Base-by-base conservation (phyloP, 345 rosid species). In the Murraya paniculata region DNA sequence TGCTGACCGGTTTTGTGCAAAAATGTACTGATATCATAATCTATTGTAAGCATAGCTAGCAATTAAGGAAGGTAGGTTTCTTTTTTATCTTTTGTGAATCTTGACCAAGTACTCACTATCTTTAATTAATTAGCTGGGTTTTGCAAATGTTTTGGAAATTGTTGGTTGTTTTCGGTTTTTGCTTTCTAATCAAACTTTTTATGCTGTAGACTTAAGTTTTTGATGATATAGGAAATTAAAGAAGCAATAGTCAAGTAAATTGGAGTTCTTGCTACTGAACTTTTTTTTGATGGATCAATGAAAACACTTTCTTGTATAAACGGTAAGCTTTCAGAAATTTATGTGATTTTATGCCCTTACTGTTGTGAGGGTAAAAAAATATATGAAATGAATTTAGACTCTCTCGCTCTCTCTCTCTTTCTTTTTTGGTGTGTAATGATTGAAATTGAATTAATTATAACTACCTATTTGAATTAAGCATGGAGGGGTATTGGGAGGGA, bases 301-400 rank as follows among this genome's bases (percentile, higher is more conserved):
- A 55, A 58, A 71, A n/a, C 7, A 41, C 58, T 36, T 30, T 65
- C 61, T 68, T 74, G 27, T 27, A 41, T 77, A 53, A 18, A 53
- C 50, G 83, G 85, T 83, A 83, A 83, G 86, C 72, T 45, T 60
- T 50, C 24, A 59, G 55, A 64, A 18, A 39, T 74, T 76, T 59
- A 6, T 74, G 48, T 69, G 2, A 1, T 68, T 31, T 28, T 27
- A 3, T 75, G 48, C 67, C 61, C 61, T 68, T 50, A 77, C 39
- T n/a, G 66, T 65, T 39, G 38, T 27, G 24, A 24, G n/a, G n/a
- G 36, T 73, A 38, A 38, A 62, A 62, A 24, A 50, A 58, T 36
- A 9, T 58, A 1, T 35, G 18, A 6, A 36, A 36, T 36, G 77
- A 74, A 74, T 18, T 74, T 60, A 13, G 19, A 1, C 18, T 39